These are phyloP conservation scores for Peronospora belbahrii DNA, from an alignment of 352 stramenopile species.

Conservation along the genomic window DNA sequence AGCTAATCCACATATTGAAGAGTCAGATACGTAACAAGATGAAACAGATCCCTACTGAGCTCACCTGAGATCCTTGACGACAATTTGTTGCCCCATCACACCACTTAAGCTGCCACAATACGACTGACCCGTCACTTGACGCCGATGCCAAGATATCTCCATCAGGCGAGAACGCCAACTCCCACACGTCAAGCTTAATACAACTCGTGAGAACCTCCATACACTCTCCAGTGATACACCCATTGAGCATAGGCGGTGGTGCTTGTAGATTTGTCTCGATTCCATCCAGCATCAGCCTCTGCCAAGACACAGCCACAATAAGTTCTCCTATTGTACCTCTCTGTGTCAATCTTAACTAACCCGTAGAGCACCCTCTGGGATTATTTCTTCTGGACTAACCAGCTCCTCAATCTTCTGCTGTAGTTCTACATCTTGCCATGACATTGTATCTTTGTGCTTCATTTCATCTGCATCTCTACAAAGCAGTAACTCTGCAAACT, in stretches of 20 bases:
- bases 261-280: constrained; percentile 17
- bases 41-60: too few relatives aligned
- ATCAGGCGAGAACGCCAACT: constrained; percentile 74
- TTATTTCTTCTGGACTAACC: constrained; percentile 57
- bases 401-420: constrained; percentile 41
- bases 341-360: constrained; percentile 19
- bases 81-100: constrained; percentile 1
- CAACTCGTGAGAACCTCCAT: constrained; percentile 38
- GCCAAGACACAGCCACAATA: not conserved
- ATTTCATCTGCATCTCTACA: constrained; percentile 38
- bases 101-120: constrained; percentile 59
- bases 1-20: constrained; percentile 1
- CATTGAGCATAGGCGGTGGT: constrained; percentile 4
- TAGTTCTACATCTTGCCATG: constrained; percentile 42
- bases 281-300: constrained; percentile 39
- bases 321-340: not conserved
- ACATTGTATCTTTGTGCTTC: constrained; percentile 25
- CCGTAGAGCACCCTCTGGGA: constrained; percentile 47
- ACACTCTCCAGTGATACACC: constrained; percentile 29
- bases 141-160: constrained; percentile 69
- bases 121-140: constrained; percentile 64
- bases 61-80: constrained; percentile 9
- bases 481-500: constrained; percentile 52
- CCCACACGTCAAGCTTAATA: constrained; percentile 39
- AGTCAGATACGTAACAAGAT: not conserved